phyloP scores from a whole-genome alignment of 306 rosid species.

The Begonia masoniana region DNA sequence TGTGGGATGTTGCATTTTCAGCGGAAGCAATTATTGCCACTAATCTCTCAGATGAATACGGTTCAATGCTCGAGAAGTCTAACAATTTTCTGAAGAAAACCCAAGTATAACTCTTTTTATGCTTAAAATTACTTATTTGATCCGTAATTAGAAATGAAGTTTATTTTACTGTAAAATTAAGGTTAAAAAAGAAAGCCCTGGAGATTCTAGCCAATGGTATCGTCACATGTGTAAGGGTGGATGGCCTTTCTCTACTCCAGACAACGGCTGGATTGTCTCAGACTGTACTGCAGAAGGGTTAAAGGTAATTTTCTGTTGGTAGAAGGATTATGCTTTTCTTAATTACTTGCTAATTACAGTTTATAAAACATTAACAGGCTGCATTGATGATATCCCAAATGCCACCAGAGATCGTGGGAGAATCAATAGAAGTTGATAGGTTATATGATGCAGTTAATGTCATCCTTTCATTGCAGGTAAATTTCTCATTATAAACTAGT shows the following conservation, averaged over 20 bases:
- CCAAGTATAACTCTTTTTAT: conserved; percentile 26
- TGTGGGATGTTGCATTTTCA: conserved; percentile 54
- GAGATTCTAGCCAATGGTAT: conserved; percentile 31
- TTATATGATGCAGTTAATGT: conserved; percentile 41
- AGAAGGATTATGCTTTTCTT: too few species aligned
- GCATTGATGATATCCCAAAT: conserved; percentile 41
- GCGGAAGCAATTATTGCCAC: conserved; percentile 62
- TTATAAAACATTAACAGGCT: conserved; percentile 19
- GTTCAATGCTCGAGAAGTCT: conserved; percentile 46
- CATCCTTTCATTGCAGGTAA: conserved; percentile 57
- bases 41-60: conserved; percentile 32
- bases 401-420: conserved; percentile 39
- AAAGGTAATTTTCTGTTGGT: conserved; percentile 25
- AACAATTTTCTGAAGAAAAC: conserved; percentile 33
- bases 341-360: too few species aligned
- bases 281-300: conserved; percentile 72
- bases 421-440: conserved; percentile 19
- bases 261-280: conserved; percentile 56
- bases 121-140: background rate
- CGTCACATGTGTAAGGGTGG: conserved; percentile 66
- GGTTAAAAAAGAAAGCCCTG: conserved; percentile 28
- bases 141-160: background rate
- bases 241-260: conserved; percentile 68
- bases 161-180: conserved; percentile 1
- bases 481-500: too few species aligned